phyloP scores from a whole-genome alignment of 2,329 filamentous ascomycete genomes.

The Metarhizium sp. region DNA sequence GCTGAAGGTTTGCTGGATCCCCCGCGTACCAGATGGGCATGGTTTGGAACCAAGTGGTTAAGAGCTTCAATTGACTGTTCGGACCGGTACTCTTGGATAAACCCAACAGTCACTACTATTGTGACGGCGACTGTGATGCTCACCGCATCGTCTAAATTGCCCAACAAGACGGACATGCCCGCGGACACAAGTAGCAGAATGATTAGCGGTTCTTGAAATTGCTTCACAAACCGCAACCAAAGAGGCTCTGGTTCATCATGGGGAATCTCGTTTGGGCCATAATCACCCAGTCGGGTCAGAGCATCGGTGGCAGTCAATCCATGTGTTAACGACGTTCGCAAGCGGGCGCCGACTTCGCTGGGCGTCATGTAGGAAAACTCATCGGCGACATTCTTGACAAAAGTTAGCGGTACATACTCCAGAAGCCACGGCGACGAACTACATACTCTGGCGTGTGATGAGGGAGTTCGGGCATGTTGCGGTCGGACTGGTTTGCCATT shows the following conservation, averaged over 20 bases:
- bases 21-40: constrained; percentile 83
- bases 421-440: not conserved
- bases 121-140: constrained; percentile 95
- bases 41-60: constrained; percentile 87
- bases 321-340: constrained; percentile 74
- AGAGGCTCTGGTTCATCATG: constrained; percentile 89
- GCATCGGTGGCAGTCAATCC: constrained; percentile 79
- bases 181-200: constrained; percentile 85
- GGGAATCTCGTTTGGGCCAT: constrained; percentile 90
- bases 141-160: constrained; percentile 88
- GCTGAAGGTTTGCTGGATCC: constrained; percentile 26
- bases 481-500: constrained; percentile 18
- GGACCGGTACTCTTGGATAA: constrained; percentile 94
- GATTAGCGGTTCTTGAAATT: constrained; percentile 94
- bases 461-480: constrained; percentile 39
- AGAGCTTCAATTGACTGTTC: constrained; percentile 95
- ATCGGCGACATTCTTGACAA: constrained; percentile 42
- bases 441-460: constrained; percentile 45
- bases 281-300: constrained; percentile 63
- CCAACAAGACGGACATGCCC: constrained; percentile 77
- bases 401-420: constrained; percentile 8
- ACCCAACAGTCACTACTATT: constrained; percentile 92
- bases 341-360: constrained; percentile 64
- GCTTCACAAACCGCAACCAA: constrained; percentile 90
- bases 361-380: constrained; percentile 61